Conservation (phyloP, 208 protist species). For the Leptomonas seymouri region DNA sequence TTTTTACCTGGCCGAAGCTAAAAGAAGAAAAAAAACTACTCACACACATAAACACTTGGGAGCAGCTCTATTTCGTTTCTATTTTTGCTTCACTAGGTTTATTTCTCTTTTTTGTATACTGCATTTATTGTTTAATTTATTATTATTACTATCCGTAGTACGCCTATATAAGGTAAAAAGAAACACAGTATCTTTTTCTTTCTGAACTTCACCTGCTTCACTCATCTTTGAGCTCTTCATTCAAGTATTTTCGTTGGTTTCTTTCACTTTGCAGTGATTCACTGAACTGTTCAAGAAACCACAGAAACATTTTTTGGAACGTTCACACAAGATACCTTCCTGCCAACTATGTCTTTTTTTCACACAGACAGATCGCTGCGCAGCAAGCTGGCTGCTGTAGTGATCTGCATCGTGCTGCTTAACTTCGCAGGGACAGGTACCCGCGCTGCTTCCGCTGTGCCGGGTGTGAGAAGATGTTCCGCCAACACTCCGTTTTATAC, state of each 20-base stretch:
- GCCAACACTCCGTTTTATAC: slow-evolving; percentile 17
- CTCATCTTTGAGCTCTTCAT: slow-evolving; percentile 14
- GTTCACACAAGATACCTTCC: slow-evolving; percentile 5
- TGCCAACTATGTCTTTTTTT: slow-evolving; percentile 10
- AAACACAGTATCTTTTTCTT: slow-evolving; percentile 10
- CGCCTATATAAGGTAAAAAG: background rate
- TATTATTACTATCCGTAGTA: background rate
- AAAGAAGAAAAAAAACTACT: no score
- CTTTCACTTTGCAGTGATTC: background rate
- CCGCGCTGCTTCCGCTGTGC: background rate
- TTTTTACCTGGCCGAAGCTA: no score
- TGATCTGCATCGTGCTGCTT: slow-evolving; percentile 22
- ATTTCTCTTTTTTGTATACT: no score
- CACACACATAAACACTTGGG: background rate
- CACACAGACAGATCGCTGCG: background rate
- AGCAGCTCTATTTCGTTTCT: background rate
- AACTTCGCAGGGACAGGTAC: slow-evolving; percentile 2
- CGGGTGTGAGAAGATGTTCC: background rate
- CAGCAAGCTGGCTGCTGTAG: background rate
- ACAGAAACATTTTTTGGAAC: background rate
- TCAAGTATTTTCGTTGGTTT: background rate
- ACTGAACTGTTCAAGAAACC: background rate
- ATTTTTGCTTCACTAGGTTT: background rate
- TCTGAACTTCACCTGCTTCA: slow-evolving; percentile 10
- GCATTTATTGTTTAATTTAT: background rate